Base-by-base conservation (phyloP, 2,329 filamentous ascomycete species). In the Chalaropsis ovoidea region DNA sequence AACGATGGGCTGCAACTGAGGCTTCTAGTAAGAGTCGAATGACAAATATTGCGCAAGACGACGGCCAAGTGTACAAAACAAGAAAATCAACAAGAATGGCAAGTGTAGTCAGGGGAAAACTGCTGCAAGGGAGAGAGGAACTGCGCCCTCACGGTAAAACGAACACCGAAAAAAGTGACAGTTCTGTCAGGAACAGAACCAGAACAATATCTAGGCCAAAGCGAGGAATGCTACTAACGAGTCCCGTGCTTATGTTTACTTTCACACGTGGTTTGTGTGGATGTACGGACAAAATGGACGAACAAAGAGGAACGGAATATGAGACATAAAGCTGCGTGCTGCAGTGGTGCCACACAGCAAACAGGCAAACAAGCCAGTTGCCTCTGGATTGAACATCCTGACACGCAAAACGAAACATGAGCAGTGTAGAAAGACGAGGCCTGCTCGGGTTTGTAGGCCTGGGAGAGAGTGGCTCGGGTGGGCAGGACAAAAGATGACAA, bases 341-440 rank as follows among this genome's bases (percentile, higher is more conserved):
- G 19, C 31, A 39, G 15, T 35, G 24, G 43, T 11, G 22, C 52
- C 15, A 31, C 24, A 35, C 13, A 58, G 24, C 27, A 58, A 35
- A 58, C 52, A 58, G 17, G 8, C 24, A 58, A 39, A 39, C 8
- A 39, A 39, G 35, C 35, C 35, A 39, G 35, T 39, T 43, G 7
- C 15, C 31, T n/a, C 8, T 39, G 22, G 5, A 58, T 7, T 11
- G 19, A 61, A 31, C 19, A 45, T 27, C 24, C 24, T 64, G 62
- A 64, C 22, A 49, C 62, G 31, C 13, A 45, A 42, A 64, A 64
- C 62, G 35, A 58, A 58, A 58, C 62, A 64, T 42, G 22, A 17
- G 10, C 15, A 43, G 47, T 39, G 39, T 64, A 27, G 39, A 31
- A 58, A 41, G 49, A 19, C 35, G 49, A 64, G 22, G 19, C 19